Conservation (phyloP, 169 alveolate species). For the Babesia gibsoni region DNA sequence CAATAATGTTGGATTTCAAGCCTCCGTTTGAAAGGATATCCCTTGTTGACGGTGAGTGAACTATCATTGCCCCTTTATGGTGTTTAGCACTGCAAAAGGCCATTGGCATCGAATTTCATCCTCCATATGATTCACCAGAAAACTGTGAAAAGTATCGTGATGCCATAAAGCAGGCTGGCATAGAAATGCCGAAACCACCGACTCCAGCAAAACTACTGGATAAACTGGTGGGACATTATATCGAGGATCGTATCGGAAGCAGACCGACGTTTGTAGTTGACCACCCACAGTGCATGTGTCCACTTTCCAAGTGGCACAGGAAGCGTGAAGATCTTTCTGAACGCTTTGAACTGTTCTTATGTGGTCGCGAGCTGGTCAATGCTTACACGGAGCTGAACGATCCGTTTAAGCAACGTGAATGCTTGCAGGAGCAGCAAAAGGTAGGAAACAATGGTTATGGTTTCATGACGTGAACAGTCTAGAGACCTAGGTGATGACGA, state of each 20-base stretch:
- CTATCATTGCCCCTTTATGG: not conserved
- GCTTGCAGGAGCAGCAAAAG: slow-evolving; percentile 71
- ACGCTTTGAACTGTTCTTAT: slow-evolving; percentile 89
- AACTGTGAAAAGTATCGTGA: slow-evolving; percentile 66
- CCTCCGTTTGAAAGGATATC: slow-evolving; percentile 96
- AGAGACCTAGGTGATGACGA: slow-evolving; percentile 77
- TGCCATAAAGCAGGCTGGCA: slow-evolving; percentile 65
- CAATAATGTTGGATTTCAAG: slow-evolving; percentile 93
- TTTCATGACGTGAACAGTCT: slow-evolving; percentile 13
- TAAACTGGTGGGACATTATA: slow-evolving; percentile 89
- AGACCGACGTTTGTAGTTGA: slow-evolving; percentile 95
- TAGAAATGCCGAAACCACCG: slow-evolving; percentile 76
- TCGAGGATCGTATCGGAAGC: slow-evolving; percentile 90
- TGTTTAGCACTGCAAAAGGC: slow-evolving; percentile 79
- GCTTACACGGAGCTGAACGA: slow-evolving; percentile 93
- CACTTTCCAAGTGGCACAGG: slow-evolving; percentile 97
- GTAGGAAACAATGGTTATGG: not conserved
- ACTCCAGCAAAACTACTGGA: slow-evolving; percentile 76
- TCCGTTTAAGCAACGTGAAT: slow-evolving; percentile 86
- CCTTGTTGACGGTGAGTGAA: slow-evolving; percentile 76
- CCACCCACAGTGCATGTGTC: slow-evolving; percentile 99
- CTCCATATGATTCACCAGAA: slow-evolving; percentile 78
- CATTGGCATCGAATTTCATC: slow-evolving; percentile 71
- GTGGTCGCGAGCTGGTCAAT: slow-evolving; percentile 88
- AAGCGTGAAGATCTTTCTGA: slow-evolving; percentile 80